These are phyloP conservation scores for Silene conica DNA, from an alignment of 148 eudicot species.

Conservation along the genomic window DNA sequence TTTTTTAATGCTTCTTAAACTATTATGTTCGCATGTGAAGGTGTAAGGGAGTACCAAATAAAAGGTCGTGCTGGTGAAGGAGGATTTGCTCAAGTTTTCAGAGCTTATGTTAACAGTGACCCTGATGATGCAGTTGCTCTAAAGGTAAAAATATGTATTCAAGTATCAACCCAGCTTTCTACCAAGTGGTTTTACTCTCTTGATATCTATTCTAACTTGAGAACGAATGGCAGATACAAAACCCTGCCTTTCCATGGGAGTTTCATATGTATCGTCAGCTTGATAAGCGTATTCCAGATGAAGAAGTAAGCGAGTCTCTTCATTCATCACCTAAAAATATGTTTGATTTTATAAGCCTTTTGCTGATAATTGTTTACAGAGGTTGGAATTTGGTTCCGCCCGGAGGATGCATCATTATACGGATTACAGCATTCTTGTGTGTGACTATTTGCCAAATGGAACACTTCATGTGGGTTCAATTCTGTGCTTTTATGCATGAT, in stretches of 20 bases:
- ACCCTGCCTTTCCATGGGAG: slow-evolving; percentile 94
- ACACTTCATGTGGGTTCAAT: slow-evolving; percentile 76
- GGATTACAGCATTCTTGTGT: slow-evolving; percentile 86
- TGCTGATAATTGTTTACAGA: slow-evolving; percentile 39
- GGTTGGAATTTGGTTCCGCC: slow-evolving; percentile 72
- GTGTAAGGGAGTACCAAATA: slow-evolving; percentile 70
- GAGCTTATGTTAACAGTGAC: slow-evolving; percentile 60
- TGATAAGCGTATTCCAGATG: slow-evolving; percentile 57
- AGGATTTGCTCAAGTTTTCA: slow-evolving; percentile 89
- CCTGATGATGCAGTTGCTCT: slow-evolving; percentile 78
- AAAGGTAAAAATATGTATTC: slow-evolving; percentile 46
- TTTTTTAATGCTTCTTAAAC: slow-evolving; percentile 1
- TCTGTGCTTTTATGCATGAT: slow-evolving; percentile 14
- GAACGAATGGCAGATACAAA: slow-evolving; percentile 60
- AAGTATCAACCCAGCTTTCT: background rate
- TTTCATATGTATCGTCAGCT: slow-evolving; percentile 93
- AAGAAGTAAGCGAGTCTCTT: slow-evolving; percentile 47
- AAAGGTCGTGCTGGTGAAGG: slow-evolving; percentile 91
- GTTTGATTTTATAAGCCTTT: slow-evolving; percentile 11
- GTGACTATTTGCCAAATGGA: slow-evolving; percentile 73
- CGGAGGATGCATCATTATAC: slow-evolving; percentile 73
- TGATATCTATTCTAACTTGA: slow-evolving; percentile 18
- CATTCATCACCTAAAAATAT: background rate
- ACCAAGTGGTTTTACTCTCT: background rate
- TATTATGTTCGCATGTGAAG: slow-evolving; percentile 32